Evolutionary conservation across 805 yeast genomes (phyloP).

Genomic region (Sugiyamaella americana): DNA sequence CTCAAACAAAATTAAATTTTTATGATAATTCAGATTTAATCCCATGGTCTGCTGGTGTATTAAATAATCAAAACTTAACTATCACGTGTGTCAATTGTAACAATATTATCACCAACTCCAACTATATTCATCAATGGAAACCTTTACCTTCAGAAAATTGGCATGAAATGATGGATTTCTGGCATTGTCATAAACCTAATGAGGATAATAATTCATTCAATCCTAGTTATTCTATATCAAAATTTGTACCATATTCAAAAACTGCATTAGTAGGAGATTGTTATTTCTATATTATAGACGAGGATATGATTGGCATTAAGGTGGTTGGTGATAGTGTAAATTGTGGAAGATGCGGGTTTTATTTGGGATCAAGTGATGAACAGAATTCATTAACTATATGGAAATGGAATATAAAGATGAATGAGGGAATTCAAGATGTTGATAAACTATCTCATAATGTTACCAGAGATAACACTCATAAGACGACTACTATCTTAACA

Average conservation of each 20-base stretch:
- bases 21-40: background rate
- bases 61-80: background rate
- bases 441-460: background rate
- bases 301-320: conserved; percentile 18
- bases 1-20: background rate
- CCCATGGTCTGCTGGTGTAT: conserved; percentile 19
- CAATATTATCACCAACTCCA: conserved; percentile 5
- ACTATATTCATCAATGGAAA: conserved; percentile 20
- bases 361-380: conserved; percentile 13
- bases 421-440: too few species aligned
- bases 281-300: conserved; percentile 41
- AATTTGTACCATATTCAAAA: conserved; percentile 36
- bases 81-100: conserved; percentile 8
- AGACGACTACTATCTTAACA: too few species aligned
- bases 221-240: conserved; percentile 24
- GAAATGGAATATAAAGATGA: conserved; percentile 52
- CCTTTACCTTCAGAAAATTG: conserved; percentile 90
- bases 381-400: conserved; percentile 32
- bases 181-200: conserved; percentile 82
- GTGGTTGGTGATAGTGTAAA: background rate
- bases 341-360: conserved; percentile 7
- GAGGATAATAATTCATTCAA: conserved; percentile 13
- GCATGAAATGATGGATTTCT: conserved; percentile 93
- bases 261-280: conserved; percentile 49
- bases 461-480: background rate